Evolutionary conservation across 2,329 filamentous ascomycete species (phyloP), one percentile per base, ranked within the genome.

Genomic region (Paraphaeosphaeria sporulosa): DNA sequence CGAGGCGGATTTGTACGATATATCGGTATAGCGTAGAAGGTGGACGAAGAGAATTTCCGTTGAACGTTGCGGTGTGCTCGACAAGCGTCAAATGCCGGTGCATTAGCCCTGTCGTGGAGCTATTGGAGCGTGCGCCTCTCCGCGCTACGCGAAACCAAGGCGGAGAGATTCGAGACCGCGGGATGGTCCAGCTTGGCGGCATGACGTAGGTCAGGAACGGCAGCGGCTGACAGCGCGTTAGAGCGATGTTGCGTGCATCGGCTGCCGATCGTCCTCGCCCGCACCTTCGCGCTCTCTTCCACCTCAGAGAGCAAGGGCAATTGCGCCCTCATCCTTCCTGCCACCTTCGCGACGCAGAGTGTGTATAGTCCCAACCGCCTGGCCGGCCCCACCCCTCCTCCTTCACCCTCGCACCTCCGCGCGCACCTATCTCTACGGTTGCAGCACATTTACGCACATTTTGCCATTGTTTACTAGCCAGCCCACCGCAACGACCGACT

Each of bases 381-480:
- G 34, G 38, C 25, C 51, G 27, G 12, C 44, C 12, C n/a, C 32
- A 21, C 25, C 21, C 42, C 30, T 49, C 23, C 49, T 47, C 27
- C 34, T 19, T 46, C 25, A 32, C 40, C 48, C 43, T 58, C 42
- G 17, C 25, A 52, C 44, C 57, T 57, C n/a, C 40, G 52, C 54
- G 47, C 61, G 60, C 64, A 65, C 58, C 63, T 60, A 51, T 50
- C 57, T 13, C n/a, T 54, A 58, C 58, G 19, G 42, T 49, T 52
- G 59, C 38, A 59, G 40, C 59, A 46, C 46, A 55, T 58, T 62
- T 61, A 46, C 62, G 55, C 53, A 36, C 48, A 9, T 58, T 58
- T 58, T 53, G 27, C 55, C 43, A 52, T 68, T 70, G 62, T 65
- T 66, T 70, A 66, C 64, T 44, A 59, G 49, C 58, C 58, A 68